Evolutionary conservation across 2,329 filamentous ascomycete genomes (phyloP).

Genomic region (Cyphellophora europaea): DNA sequence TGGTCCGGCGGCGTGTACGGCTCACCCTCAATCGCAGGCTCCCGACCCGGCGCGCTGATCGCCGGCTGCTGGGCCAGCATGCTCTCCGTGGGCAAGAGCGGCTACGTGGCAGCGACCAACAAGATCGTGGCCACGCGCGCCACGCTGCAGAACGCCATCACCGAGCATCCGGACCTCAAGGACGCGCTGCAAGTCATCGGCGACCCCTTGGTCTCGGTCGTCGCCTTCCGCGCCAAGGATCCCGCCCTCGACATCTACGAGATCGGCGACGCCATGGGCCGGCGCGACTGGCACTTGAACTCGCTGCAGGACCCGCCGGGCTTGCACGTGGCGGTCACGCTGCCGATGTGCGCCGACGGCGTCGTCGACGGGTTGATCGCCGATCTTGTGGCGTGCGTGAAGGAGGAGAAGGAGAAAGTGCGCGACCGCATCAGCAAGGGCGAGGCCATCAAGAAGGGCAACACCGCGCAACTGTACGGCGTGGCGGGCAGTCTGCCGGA

Average conservation of each 20-base stretch:
- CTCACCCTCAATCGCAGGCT: constrained; percentile 83
- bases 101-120: constrained; percentile 78
- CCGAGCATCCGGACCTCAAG: constrained; percentile 57
- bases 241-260: constrained; percentile 80
- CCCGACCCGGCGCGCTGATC: constrained; percentile 84
- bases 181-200: constrained; percentile 73
- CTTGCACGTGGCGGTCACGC: constrained; percentile 86
- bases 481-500: constrained; percentile 92
- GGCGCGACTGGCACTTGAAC: constrained; percentile 89
- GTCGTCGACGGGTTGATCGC: constrained; percentile 69
- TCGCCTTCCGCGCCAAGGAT: constrained; percentile 72
- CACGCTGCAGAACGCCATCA: constrained; percentile 68
- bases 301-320: constrained; percentile 84
- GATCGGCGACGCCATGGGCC: constrained; percentile 77
- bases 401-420: constrained; percentile 70
- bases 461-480: constrained; percentile 83
- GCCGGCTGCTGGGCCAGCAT: constrained; percentile 92
- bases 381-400: constrained; percentile 54
- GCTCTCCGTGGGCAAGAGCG: constrained; percentile 77
- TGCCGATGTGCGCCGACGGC: constrained; percentile 53
- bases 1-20: constrained; percentile 97
- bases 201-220: constrained; percentile 76
- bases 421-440: constrained; percentile 46
- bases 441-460: constrained; percentile 43
- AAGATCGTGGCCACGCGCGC: constrained; percentile 82